Evolutionary conservation across 2,329 filamentous ascomycete genomes (phyloP), one percentile per base, ranked within the genome.

Genomic region (Corynespora cassiicola): DNA sequence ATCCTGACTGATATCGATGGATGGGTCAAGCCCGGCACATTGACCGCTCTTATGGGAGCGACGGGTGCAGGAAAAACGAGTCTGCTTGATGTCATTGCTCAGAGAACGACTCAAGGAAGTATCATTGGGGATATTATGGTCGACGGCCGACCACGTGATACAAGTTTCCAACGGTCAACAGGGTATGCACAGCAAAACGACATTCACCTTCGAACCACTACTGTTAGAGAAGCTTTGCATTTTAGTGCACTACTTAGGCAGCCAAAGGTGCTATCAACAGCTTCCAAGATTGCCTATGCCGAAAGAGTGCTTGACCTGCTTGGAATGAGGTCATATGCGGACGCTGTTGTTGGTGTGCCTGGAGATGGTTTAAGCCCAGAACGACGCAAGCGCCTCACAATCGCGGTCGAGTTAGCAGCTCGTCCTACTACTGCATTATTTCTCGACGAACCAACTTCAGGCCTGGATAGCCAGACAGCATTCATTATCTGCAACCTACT

Each of bases 401-500:
- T 80, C 31, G 77, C 74, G 34, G 75, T 80, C 15, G 54, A 70
- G 5, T 58, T 65, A 9, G 45, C 66, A 2, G 23, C 39, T 5
- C 19, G 20, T n/a, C 39, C 39, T 12, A 26, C 30, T 14, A 25
- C 30, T 17, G 29, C 35, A 6, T 23, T 42, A 12, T 31, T 42
- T 20, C 20, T 42, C n/a, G 36, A 88, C 46, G 85, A 88, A 64
- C 85, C 85, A 0, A 88, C 85, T 0, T 85, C 81, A 1, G 85
- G 85, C 31, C 52, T 88, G 0, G 85, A 88, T 48, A 82, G 81
- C 2, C 45, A 51, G 23, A 48, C 47, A 9, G 38, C 45, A 8
- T 51, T 41, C 39, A 31, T 36, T 12, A 47, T 47, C 21, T 49
- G 41, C 30, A 34, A 34, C 19, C 38, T 48, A 15, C 36, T 47